These are phyloP conservation scores for Chimonanthus praecox DNA, from an alignment of 164 flowering plant species.

Conservation along the genomic window DNA sequence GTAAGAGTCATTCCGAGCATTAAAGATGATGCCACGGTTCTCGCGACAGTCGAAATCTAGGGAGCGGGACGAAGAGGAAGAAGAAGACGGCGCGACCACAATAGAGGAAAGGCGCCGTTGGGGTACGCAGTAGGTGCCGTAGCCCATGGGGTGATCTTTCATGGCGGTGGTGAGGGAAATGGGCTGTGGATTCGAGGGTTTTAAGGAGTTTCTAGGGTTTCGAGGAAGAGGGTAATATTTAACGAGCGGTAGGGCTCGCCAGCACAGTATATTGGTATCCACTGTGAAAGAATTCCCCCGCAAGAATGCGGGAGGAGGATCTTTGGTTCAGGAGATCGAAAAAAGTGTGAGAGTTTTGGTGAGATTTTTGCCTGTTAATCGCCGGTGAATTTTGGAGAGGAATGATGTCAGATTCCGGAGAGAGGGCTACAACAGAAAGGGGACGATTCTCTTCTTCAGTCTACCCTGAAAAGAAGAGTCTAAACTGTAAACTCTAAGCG, in stretches of 20 bases:
- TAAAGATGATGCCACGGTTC: constrained; percentile 6
- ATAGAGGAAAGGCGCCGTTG: constrained; percentile 38
- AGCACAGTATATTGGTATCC: constrained; percentile 12
- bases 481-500: no score
- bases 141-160: constrained; percentile 44
- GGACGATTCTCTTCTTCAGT: no score
- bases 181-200: constrained; percentile 13
- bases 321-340: no score
- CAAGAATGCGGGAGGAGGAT: background rate
- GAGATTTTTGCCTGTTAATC: no score
- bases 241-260: constrained; percentile 12
- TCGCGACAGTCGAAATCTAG: constrained; percentile 20
- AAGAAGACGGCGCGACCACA: constrained; percentile 9
- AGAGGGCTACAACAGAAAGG: no score
- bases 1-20: constrained; percentile 14
- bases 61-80: constrained; percentile 17
- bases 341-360: no score
- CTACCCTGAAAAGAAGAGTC: no score
- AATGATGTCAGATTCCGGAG: no score
- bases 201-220: constrained; percentile 24
- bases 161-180: constrained; percentile 16
- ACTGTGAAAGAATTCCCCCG: constrained; percentile 4
- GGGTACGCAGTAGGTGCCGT: constrained; percentile 47
- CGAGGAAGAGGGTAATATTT: background rate
- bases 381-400: no score